Base-by-base conservation (phyloP, 164 flowering plant genomes). In the Vitis amurensis region DNA sequence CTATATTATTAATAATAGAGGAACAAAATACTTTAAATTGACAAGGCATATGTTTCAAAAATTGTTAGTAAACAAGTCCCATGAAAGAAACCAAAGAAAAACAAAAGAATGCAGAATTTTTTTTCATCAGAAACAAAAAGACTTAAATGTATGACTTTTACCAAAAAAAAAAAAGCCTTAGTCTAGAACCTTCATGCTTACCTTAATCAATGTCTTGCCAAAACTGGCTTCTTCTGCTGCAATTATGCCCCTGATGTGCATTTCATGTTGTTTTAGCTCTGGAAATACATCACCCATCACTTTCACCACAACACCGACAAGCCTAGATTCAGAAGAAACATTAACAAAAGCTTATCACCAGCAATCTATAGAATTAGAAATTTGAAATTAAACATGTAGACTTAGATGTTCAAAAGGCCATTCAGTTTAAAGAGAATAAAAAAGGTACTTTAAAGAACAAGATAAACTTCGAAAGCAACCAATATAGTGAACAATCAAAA, bases 271-370 rank as follows among this genome's bases (percentile, higher is more conserved):
- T 78, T 80, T 85, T 63, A 96, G 76, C 85, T 96, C 99, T 9
- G 97, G 95, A 73, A 96, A 95, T 59, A 86, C 86, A 82, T 83
- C 89, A n/a, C 97, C 92, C 96, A 93, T 88, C 52, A 91, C 81
- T 67, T 85, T 76, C 61, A 91, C 89, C 72, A 93, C 91, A 64
- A 83, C 80, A 66, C 73, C 76, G 4, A 92, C 99, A 77, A 96
- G 90, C 82, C 99, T 95, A 78, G 52, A 71, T 55, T 63, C 30
- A 69, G 23, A 66, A 68, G 14, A 75, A 16, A 11, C 14, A 61
- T 29, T 8, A 51, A 2, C 6, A 58, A 29, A 68, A 23, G 37
- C 15, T 37, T 8, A 68, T 47, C 37, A 23, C n/a, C 17, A 59
- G 59, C 11, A 17, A 48, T 57, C 15, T 17, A 19, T 49, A 58